Percentiles rank a stretch among this genome's conserved stretches.
Conservation (phyloP, 1,139 yeast genomes). For the Zygotorulaspora mrakii region DNA sequence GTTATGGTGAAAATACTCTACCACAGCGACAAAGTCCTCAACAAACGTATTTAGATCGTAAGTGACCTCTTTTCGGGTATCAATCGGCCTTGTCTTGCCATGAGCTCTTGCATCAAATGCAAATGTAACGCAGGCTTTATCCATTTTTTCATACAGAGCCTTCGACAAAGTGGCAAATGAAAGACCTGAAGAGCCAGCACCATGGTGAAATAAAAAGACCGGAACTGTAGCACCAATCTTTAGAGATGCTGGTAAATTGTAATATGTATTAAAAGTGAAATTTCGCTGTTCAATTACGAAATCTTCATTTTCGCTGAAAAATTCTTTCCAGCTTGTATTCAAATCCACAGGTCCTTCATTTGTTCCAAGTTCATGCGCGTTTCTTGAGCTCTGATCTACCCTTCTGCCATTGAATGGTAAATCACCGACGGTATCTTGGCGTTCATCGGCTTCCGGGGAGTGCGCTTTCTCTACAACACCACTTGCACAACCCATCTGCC, state of each 20-base stretch:
- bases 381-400: slow-evolving; percentile 2
- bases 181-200: slow-evolving; percentile 88
- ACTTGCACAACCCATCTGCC: slow-evolving; percentile 16
- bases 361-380: too few species aligned
- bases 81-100: slow-evolving; percentile 47
- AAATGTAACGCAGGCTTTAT: slow-evolving; percentile 50
- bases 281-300: slow-evolving; percentile 31
- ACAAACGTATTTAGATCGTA: slow-evolving; percentile 52
- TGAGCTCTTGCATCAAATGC: slow-evolving; percentile 84
- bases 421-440: slow-evolving; percentile 13
- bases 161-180: slow-evolving; percentile 61
- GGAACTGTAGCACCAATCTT: slow-evolving; percentile 44
- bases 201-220: slow-evolving; percentile 77
- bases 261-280: slow-evolving; percentile 54
- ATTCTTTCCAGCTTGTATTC: slow-evolving; percentile 42
- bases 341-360: too few species aligned
- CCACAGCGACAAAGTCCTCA: slow-evolving; percentile 51
- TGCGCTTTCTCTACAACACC: slow-evolving; percentile 1
- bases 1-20: slow-evolving; percentile 39
- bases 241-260: slow-evolving; percentile 46
- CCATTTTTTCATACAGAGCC: slow-evolving; percentile 32
- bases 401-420: slow-evolving; percentile 10
- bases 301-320: slow-evolving; percentile 38
- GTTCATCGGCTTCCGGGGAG: slow-evolving; percentile 4
- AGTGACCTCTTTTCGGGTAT: slow-evolving; percentile 35